These are phyloP conservation scores for Myrica gale DNA, from an alignment of 306 rosid genomes.

Conservation along the genomic window DNA sequence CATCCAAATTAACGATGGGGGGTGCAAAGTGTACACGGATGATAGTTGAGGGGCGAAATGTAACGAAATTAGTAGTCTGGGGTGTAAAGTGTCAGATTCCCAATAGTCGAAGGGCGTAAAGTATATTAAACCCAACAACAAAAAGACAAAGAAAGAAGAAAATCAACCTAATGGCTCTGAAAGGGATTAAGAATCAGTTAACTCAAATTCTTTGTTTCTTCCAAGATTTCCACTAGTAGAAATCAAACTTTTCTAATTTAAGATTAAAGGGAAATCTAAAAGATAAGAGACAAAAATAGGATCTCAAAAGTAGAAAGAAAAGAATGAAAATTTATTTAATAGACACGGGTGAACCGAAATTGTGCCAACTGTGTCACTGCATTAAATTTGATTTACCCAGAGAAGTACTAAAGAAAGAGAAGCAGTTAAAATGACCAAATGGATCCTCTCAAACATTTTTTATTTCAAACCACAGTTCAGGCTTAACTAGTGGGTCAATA, in stretches of 20 bases:
- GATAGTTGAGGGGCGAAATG: too few relatives aligned
- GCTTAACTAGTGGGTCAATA: neutral
- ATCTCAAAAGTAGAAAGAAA: neutral
- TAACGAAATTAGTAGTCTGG: too few relatives aligned
- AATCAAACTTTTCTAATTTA: neutral
- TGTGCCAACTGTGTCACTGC: neutral
- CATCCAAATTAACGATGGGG: too few relatives aligned
- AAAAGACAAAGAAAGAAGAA: too few relatives aligned
- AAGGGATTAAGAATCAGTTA: constrained; percentile 1
- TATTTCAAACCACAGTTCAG: neutral
- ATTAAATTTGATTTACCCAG: neutral
- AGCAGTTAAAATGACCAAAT: neutral
- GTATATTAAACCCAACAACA: too few relatives aligned
- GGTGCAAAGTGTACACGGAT: neutral
- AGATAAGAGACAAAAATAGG: neutral
- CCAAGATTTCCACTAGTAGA: neutral
- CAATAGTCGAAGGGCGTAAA: too few relatives aligned
- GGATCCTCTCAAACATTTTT: neutral
- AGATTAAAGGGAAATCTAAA: neutral
- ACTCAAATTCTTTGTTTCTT: neutral
- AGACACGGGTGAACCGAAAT: neutral
- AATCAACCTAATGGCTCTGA: neutral
- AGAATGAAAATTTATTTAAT: neutral
- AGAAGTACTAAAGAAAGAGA: neutral
- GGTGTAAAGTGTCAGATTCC: too few relatives aligned